Evolutionary conservation across 23 red algal species (phyloP), one percentile per base, ranked within the genome.

Genomic region (Agarophyton chilense): DNA sequence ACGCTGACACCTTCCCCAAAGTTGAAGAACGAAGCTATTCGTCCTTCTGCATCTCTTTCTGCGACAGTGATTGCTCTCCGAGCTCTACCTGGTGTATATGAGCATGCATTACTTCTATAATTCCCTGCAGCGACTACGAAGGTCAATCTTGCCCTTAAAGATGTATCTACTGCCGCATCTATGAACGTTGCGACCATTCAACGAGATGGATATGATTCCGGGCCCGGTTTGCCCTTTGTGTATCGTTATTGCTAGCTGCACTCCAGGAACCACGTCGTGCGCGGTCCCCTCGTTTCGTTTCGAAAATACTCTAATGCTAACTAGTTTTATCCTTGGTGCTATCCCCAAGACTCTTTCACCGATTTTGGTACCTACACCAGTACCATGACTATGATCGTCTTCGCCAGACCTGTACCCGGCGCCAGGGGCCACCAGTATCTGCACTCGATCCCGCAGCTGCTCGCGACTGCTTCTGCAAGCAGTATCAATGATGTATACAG

Each of bases 321-420:
- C 79, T 24, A 93, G 45, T 13, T 47, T 38, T 14, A 42, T 44
- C 19, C 46, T 24, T 19, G 54, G 43, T 9, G 77, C 76, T 31
- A 93, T 52, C 16, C 90, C 90, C 26, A 82, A 25, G 34, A 65
- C 42, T 2, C 41, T 24, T 22, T 79, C 90, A 31, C 57, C 90
- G 2, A 68, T 68, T 21, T 33, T 73, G 28, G 77, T 63, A 19
- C 78, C 90, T 12, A 84, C 78, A 62, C 84, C 78, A n/a, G 90
- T 93, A 19, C 90, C 90, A 38, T 93, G 90, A 24, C 90, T 79
- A 40, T 84, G 70, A 31, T 83, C 90, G 44, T 93, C 90, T 39
- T 61, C 40, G 10, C 56, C 90, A 44, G 40, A 46, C 1, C 45
- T 21, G n/a, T n/a, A n/a, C n/a, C n/a, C n/a, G n/a, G n/a, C n/a